phyloP scores from a whole-genome alignment of 768 basidiomycete species.

The Auriscalpium microsporum region DNA sequence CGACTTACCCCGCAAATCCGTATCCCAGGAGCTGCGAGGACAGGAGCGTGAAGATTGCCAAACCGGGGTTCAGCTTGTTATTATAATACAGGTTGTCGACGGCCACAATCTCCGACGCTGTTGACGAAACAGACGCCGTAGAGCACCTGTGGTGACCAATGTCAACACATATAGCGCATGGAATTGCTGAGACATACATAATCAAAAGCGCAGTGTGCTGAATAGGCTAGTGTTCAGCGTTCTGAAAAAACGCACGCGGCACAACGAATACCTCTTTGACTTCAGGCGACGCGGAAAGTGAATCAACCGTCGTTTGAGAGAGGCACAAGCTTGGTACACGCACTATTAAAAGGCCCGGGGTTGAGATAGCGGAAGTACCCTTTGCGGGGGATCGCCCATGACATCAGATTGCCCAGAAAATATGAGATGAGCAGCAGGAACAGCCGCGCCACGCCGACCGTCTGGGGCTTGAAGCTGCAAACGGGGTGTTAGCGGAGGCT shows the following conservation, averaged over 20 bases:
- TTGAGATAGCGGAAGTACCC: constrained; percentile 27
- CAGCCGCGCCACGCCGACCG: constrained; percentile 38
- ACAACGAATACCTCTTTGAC: constrained; percentile 21
- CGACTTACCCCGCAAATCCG: constrained; percentile 26
- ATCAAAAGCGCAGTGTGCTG: constrained; percentile 17
- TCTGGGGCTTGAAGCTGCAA: constrained; percentile 38
- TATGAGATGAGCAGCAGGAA: constrained; percentile 47
- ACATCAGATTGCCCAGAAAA: constrained; percentile 38
- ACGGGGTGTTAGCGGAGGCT: background rate
- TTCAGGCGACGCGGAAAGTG: constrained; percentile 2
- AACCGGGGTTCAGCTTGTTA: constrained; percentile 32
- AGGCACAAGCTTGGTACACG: constrained; percentile 5
- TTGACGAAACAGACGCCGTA: constrained; percentile 24
- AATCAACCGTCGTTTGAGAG: too few species aligned
- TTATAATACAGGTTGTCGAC: constrained; percentile 25
- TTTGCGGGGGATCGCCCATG: constrained; percentile 23
- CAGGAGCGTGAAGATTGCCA: constrained; percentile 36
- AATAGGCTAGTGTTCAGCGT: constrained; percentile 1
- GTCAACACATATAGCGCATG: background rate
- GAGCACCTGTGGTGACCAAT: constrained; percentile 12
- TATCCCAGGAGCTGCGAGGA: constrained; percentile 34
- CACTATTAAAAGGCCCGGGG: constrained; percentile 32
- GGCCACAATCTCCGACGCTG: constrained; percentile 27
- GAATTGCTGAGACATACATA: constrained; percentile 9
- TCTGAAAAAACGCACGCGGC: background rate